phyloP scores from a whole-genome alignment of 2,329 filamentous ascomycete species.

The Cladosporium oxysporum region DNA sequence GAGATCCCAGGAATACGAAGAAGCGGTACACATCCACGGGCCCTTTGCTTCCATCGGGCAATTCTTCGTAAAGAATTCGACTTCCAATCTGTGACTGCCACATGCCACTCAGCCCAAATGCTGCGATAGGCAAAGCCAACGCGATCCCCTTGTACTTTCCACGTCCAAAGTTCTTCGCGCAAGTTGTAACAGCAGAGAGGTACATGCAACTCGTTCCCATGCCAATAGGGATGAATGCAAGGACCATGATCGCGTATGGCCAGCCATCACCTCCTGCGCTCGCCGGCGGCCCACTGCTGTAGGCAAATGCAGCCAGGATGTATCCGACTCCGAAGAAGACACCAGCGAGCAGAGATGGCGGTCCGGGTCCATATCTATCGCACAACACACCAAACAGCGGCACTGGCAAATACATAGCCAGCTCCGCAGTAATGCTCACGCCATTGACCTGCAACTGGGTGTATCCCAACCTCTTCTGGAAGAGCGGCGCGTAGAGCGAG shows the following conservation, averaged over 20 bases:
- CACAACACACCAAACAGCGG: slow-evolving; percentile 87
- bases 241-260: slow-evolving; percentile 80
- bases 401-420: slow-evolving; percentile 90
- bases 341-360: slow-evolving; percentile 72
- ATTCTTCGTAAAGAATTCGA: slow-evolving; percentile 70
- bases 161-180: slow-evolving; percentile 95
- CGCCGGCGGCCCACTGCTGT: slow-evolving; percentile 59
- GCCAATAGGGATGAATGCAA: slow-evolving; percentile 81
- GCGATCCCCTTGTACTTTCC: slow-evolving; percentile 86
- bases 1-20: slow-evolving; percentile 78
- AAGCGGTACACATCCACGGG: slow-evolving; percentile 77
- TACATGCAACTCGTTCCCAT: slow-evolving; percentile 87
- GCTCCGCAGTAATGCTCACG: slow-evolving; percentile 80
- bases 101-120: slow-evolving; percentile 92
- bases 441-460: slow-evolving; percentile 90
- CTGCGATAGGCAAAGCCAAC: slow-evolving; percentile 85
- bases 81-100: slow-evolving; percentile 90
- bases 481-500: slow-evolving; percentile 87
- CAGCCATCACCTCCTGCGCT: slow-evolving; percentile 58
- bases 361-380: slow-evolving; percentile 80
- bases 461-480: slow-evolving; percentile 84
- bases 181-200: slow-evolving; percentile 85
- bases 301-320: slow-evolving; percentile 76
- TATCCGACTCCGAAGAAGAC: slow-evolving; percentile 80
- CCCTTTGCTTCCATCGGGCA: slow-evolving; percentile 60